Evolutionary conservation across 139 green algal genomes (phyloP).

Genomic region (Chlamydomonas incerta): DNA sequence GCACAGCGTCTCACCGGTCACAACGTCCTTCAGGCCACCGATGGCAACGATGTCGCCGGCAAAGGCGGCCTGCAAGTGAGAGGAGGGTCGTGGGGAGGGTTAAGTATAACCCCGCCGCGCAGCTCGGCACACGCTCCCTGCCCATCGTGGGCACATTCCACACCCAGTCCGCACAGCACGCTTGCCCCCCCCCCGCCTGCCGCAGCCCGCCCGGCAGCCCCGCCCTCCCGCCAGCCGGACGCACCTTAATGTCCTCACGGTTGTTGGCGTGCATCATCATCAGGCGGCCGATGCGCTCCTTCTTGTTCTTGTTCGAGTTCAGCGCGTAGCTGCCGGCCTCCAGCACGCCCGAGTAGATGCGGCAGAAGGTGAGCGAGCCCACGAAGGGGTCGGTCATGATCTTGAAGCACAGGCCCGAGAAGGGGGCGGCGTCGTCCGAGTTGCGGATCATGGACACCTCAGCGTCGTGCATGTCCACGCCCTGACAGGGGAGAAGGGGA

Average conservation of each 20-base stretch:
- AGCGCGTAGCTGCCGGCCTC: conserved; percentile 89
- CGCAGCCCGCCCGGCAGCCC: too few relatives aligned
- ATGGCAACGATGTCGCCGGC: conserved; percentile 98
- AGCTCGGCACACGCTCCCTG: too few relatives aligned
- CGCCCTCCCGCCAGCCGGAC: neutral
- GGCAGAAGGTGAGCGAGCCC: conserved; percentile 95
- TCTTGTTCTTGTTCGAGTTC: conserved; percentile 96
- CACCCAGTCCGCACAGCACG: too few relatives aligned
- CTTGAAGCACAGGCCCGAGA: conserved; percentile 98
- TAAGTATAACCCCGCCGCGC: neutral
- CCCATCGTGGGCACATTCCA: too few relatives aligned
- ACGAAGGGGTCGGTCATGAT: conserved; percentile 98
- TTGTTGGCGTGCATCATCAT: conserved; percentile 99
- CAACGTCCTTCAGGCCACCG: conserved; percentile 95
- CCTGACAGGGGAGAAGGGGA: conserved; percentile 22
- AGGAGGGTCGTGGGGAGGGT: neutral
- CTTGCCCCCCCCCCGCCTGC: too few relatives aligned
- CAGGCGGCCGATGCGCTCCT: conserved; percentile 97
- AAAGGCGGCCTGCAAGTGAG: conserved; percentile 19
- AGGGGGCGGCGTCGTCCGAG: conserved; percentile 86
- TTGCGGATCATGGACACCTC: conserved; percentile 83
- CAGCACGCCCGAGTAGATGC: conserved; percentile 89
- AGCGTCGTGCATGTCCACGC: conserved; percentile 71
- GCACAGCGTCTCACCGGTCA: conserved; percentile 95
- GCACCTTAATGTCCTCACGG: conserved; percentile 94